Percentiles rank a stretch among this genome's conserved stretches.
Conservation (phyloP, 805 yeast genomes). For the Hanseniaspora lachancei region DNA sequence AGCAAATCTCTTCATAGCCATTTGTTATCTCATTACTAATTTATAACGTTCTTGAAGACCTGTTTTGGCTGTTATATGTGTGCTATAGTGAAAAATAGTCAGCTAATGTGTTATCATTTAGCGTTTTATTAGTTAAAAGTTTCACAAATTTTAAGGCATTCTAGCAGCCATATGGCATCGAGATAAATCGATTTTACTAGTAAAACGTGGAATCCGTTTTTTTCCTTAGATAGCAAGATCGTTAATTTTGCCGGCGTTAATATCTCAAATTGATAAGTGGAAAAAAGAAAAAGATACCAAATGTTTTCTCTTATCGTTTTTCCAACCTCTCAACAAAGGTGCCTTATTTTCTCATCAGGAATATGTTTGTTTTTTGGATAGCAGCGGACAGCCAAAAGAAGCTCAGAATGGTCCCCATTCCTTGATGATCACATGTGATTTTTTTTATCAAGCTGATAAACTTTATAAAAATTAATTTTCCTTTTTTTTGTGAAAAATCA, state of each 20-base stretch:
- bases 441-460: too few species aligned
- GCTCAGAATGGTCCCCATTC: too few species aligned
- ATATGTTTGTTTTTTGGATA: too few species aligned
- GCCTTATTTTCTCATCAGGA: too few species aligned
- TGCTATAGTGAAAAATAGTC: not conserved
- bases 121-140: not conserved
- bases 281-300: not conserved
- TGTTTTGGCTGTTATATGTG: not conserved
- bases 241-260: not conserved
- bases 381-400: too few species aligned
- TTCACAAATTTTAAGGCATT: not conserved
- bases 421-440: too few species aligned
- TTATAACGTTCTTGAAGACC: not conserved
- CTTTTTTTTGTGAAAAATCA: too few species aligned
- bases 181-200: not conserved
- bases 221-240: not conserved
- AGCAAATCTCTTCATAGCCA: not conserved
- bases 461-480: too few species aligned
- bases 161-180: not conserved
- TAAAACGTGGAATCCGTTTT: not conserved
- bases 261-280: not conserved
- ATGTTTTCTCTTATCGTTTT: not conserved
- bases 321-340: too few species aligned
- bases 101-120: not conserved
- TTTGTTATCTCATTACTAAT: not conserved